Conservation (phyloP, 257 asterid genomes). For the Solanum ossicruentum region DNA sequence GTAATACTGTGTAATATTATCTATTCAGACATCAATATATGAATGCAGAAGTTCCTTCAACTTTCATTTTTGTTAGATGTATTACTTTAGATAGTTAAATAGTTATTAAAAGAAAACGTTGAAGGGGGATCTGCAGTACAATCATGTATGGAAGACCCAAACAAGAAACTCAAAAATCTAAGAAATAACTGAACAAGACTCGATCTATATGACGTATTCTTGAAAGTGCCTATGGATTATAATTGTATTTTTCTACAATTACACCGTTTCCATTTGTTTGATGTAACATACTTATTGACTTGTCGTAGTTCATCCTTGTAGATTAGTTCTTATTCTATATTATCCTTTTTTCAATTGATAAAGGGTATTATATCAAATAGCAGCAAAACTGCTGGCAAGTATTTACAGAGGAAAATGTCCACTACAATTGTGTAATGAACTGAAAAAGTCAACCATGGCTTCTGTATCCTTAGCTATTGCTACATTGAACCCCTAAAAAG, state of each 20-base stretch:
- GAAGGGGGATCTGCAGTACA: not conserved
- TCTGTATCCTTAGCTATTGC: too few relatives aligned
- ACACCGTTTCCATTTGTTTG: not conserved
- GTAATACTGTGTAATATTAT: conserved; percentile 2
- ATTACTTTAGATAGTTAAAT: not conserved
- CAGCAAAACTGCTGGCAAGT: too few relatives aligned
- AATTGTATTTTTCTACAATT: not conserved
- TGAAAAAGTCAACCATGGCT: too few relatives aligned
- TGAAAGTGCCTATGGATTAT: not conserved
- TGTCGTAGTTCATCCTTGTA: not conserved
- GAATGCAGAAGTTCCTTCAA: not conserved
- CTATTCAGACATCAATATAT: not conserved
- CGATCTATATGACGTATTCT: not conserved
- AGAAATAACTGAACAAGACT: not conserved
- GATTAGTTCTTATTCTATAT: not conserved
- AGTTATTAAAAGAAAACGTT: not conserved
- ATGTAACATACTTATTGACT: not conserved
- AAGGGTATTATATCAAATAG: too few relatives aligned
- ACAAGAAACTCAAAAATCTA: not conserved
- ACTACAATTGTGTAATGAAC: too few relatives aligned
- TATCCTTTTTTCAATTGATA: not conserved
- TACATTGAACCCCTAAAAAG: too few relatives aligned
- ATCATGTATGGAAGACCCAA: not conserved
- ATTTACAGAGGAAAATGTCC: too few relatives aligned
- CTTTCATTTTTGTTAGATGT: not conserved